Base-by-base conservation (phyloP, 345 rosid species). In the Schrenkiella parvula region DNA sequence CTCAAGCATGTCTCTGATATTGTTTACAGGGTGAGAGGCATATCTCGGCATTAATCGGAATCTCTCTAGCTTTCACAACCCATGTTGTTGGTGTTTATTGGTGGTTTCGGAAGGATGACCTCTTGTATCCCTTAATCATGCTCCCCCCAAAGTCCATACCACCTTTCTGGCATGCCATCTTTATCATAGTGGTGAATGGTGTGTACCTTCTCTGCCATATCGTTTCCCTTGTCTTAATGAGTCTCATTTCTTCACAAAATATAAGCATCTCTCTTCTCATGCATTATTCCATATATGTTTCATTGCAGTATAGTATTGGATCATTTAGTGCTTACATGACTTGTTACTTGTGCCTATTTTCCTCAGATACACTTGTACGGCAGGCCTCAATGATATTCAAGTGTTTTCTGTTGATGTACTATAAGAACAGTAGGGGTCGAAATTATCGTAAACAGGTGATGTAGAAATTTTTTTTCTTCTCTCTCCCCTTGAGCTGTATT, bases 81-180 rank as follows among this genome's bases (percentile, higher is more conserved):
- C 98, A 90, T 77, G 92, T 90, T 69, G 79, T 84, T 60, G 83
- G 89, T 66, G 89, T 95, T 43, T 95, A 95, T 77, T 95, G 99
- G 99, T 95, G 99, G 98, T 92, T 87, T 74, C 83, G 87, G 58
- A 86, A 82, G 60, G 98, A 95, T 64, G 95, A 92, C 79, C 91
- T 92, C 78, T 75, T 95, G 76, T 84, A 84, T 72, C 99, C 98
- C 65, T 78, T 95, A 78, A 66, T 88, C 77, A 92, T 95, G 99
- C 89, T 92, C 58, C 99, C 99, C 73, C 98, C 99, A 18, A 95
- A 88, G 71, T 81, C 90, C 69, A 89, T 95, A 44, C 98, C 99
- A 57, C 98, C 98, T 72, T 95, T 95, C 75, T 95, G 99, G 99
- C 98, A 95, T 76, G 95, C 97, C 53, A 81, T 90, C 75, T 95